Evolutionary conservation across 257 asterid species (phyloP).

Genomic region (Capsicum baccatum): DNA sequence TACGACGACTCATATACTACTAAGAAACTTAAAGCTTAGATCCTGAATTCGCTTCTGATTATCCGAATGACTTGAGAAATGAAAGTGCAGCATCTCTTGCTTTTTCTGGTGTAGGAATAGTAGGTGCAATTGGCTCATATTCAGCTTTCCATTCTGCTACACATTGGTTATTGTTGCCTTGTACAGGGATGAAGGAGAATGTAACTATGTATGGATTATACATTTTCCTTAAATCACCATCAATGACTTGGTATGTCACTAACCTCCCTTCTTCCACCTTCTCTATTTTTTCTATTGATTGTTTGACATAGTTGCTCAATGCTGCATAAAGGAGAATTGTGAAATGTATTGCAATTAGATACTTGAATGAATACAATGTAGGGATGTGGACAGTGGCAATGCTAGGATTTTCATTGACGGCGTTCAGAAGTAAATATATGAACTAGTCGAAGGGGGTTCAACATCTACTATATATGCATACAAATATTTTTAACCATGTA

Average conservation of each 20-base stretch:
- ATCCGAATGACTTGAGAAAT: not conserved
- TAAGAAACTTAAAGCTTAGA: not conserved
- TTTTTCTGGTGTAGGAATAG: constrained; percentile 13
- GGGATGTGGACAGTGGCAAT: too few species aligned
- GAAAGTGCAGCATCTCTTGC: constrained; percentile 32
- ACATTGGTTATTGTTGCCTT: not conserved
- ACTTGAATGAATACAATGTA: too few species aligned
- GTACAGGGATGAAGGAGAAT: constrained; percentile 6
- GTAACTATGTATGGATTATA: constrained; percentile 30
- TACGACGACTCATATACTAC: not conserved
- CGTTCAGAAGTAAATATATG: too few species aligned
- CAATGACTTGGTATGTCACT: not conserved
- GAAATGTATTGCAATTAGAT: too few species aligned
- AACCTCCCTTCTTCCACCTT: constrained; percentile 18
- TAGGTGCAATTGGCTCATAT: constrained; percentile 15
- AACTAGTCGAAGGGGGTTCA: too few species aligned
- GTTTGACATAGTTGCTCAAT: constrained; percentile 21
- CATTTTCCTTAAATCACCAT: constrained; percentile 19
- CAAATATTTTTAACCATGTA: too few species aligned
- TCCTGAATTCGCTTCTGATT: not conserved
- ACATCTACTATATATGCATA: too few species aligned
- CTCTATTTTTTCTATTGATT: constrained; percentile 27
- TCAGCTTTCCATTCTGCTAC: constrained; percentile 27
- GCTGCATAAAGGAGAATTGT: not conserved
- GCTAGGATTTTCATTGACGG: too few species aligned